phyloP scores from a whole-genome alignment of 176 grass and related monocot genomes.

The Juncus inflexus region DNA sequence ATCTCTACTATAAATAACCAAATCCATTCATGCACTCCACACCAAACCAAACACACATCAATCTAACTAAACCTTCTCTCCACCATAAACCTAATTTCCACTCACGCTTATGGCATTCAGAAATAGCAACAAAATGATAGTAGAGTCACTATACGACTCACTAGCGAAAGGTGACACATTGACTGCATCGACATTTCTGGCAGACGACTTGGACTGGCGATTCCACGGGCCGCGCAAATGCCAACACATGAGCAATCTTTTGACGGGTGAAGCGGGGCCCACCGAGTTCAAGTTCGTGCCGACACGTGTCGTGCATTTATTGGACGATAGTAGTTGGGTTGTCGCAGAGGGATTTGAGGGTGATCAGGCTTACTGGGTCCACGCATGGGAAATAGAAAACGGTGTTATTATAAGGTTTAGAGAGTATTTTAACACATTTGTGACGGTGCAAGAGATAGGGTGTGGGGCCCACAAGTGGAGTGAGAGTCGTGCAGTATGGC shows the following conservation, averaged over 20 bases:
- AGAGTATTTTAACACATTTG: slow-evolving; percentile 47
- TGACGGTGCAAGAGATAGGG: slow-evolving; percentile 28
- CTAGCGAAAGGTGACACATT: slow-evolving; percentile 15
- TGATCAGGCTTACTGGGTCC: slow-evolving; percentile 42
- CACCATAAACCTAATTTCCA: no score
- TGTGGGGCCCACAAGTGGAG: not conserved
- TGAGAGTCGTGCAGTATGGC: slow-evolving; percentile 18
- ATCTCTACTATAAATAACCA: no score
- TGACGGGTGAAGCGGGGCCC: slow-evolving; percentile 26
- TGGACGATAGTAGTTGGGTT: slow-evolving; percentile 28
- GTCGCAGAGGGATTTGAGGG: slow-evolving; percentile 40
- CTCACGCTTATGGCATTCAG: no score
- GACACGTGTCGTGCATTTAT: slow-evolving; percentile 17
- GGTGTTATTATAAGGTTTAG: slow-evolving; percentile 30
- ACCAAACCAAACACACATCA: no score
- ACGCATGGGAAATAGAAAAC: slow-evolving; percentile 41
- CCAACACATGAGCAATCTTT: slow-evolving; percentile 35
- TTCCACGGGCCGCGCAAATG: slow-evolving; percentile 42
- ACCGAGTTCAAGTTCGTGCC: slow-evolving; percentile 16
- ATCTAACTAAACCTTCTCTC: no score
- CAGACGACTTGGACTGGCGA: slow-evolving; percentile 39
- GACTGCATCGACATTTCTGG: slow-evolving; percentile 3
- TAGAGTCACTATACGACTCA: slow-evolving; percentile 36
- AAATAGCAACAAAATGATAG: slow-evolving; percentile 10
- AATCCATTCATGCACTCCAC: no score